Evolutionary conservation across 345 rosid genomes (phyloP).

Genomic region (Eucalyptus cladocalyx): DNA sequence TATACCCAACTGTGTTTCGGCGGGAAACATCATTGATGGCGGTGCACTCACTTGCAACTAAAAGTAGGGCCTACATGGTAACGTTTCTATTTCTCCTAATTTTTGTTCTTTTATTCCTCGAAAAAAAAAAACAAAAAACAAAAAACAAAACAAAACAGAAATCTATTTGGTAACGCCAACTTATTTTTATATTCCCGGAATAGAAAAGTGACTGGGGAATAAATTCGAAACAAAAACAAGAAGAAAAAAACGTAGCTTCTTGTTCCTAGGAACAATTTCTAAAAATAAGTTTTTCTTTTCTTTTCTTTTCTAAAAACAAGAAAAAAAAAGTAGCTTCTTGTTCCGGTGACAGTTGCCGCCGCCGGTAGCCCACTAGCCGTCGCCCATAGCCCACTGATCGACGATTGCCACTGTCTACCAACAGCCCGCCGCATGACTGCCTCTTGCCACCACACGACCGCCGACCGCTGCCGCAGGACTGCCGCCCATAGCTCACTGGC

Average conservation of each 20-base stretch:
- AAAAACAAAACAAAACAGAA: no score
- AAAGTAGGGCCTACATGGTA: no score
- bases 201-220: accelerated
- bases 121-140: no score
- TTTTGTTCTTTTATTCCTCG: accelerated
- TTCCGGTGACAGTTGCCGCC: accelerated
- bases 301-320: no score
- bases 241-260: no score
- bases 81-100: accelerated
- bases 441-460: accelerated
- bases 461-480: accelerated
- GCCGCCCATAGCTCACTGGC: accelerated
- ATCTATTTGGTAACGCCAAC: accelerated
- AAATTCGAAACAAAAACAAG: accelerated
- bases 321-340: no score
- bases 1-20: no score
- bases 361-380: accelerated
- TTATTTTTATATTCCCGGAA: no score
- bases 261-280: no score
- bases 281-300: no score
- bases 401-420: accelerated
- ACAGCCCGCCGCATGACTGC: accelerated
- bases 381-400: accelerated
- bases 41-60: no score
- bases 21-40: no score